Conservation (phyloP, 2,329 filamentous ascomycete species). For the Metarhizium anisopliae region DNA sequence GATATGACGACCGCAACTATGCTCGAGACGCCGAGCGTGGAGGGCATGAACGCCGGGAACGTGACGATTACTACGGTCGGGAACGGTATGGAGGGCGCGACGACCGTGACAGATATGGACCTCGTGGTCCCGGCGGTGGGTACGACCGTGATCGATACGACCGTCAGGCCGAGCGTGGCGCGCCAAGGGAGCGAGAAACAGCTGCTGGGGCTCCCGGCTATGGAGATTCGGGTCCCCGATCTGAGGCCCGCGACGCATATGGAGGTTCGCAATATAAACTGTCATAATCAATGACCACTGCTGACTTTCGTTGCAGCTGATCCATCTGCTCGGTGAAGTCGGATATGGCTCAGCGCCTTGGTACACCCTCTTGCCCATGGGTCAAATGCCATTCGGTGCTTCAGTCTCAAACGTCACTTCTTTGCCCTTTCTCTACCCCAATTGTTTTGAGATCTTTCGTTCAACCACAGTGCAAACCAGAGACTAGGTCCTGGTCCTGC, state of each 20-base stretch:
- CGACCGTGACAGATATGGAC: slow-evolving; percentile 34
- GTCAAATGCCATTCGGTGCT: background rate
- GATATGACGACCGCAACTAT: slow-evolving; percentile 37
- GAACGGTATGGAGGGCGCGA: slow-evolving; percentile 34
- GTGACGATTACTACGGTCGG: slow-evolving; percentile 30
- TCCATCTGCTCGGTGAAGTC: slow-evolving; percentile 10
- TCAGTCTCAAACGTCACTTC: background rate
- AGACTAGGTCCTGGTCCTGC: background rate
- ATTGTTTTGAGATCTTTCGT: background rate
- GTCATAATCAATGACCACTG: background rate
- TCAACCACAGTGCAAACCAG: background rate
- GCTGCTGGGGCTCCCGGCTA: slow-evolving; percentile 28
- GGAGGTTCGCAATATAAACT: slow-evolving; percentile 26
- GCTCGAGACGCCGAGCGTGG: slow-evolving; percentile 51
- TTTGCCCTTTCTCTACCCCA: background rate
- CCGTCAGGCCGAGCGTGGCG: slow-evolving; percentile 32
- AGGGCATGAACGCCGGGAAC: slow-evolving; percentile 41
- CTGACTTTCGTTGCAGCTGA: slow-evolving; percentile 25
- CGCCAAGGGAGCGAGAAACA: slow-evolving; percentile 29
- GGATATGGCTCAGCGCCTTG: background rate
- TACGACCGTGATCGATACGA: slow-evolving; percentile 43
- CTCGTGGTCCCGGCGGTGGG: slow-evolving; percentile 29
- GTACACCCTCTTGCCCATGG: background rate
- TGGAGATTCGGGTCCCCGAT: slow-evolving; percentile 31
- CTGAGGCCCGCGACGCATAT: slow-evolving; percentile 34